Evolutionary conservation across 78 protist genomes (phyloP).

Genomic region (Polysphondylium violaceum): DNA sequence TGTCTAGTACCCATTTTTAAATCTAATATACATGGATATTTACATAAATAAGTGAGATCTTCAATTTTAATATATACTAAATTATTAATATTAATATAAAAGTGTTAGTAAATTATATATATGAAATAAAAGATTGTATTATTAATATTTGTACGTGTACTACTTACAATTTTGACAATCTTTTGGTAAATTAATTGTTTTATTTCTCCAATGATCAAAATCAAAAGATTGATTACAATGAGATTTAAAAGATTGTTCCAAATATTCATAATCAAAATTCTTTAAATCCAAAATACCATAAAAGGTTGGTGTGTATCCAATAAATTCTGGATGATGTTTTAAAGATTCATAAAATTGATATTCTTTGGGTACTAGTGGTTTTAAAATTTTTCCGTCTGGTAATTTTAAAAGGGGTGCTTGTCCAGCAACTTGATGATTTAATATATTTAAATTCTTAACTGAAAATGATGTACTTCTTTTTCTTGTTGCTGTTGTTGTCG

Average conservation of each 20-base stretch:
- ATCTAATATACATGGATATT: constrained; percentile 78
- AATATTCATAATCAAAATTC: constrained; percentile 39
- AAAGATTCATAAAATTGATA: constrained; percentile 71
- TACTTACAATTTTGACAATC: constrained; percentile 75
- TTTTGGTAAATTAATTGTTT: constrained; percentile 70
- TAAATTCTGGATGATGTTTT: constrained; percentile 41
- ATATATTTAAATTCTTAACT: constrained; percentile 37
- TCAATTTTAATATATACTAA: constrained; percentile 77
- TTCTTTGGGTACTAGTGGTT: constrained; percentile 62
- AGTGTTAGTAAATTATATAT: background rate
- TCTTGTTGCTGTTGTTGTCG: background rate
- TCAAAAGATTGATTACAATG: constrained; percentile 34
- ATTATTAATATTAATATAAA: background rate
- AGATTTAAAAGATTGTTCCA: constrained; percentile 55
- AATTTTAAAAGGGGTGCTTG: constrained; percentile 70
- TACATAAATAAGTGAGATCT: constrained; percentile 77
- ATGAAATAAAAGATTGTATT: background rate
- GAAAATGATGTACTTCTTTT: constrained; percentile 63
- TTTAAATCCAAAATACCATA: constrained; percentile 64
- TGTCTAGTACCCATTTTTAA: constrained; percentile 74
- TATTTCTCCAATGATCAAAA: constrained; percentile 74
- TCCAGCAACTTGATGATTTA: constrained; percentile 73
- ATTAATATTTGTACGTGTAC: background rate
- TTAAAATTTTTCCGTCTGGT: constrained; percentile 70
- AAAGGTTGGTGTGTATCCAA: constrained; percentile 63